Conservation (phyloP, 257 asterid genomes). For the Rubia yunnanensis region DNA sequence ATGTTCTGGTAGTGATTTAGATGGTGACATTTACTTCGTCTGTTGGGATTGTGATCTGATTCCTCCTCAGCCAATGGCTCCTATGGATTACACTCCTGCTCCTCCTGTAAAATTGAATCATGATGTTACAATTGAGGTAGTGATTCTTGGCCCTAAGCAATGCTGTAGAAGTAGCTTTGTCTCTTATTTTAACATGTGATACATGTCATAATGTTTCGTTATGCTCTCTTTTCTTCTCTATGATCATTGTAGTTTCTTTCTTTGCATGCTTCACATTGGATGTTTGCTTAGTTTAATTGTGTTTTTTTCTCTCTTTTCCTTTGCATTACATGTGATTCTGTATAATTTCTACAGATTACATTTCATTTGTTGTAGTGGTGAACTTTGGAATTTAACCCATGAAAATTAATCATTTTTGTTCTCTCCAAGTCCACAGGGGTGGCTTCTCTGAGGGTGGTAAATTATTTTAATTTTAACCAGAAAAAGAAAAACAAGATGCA, state of each 20-base stretch:
- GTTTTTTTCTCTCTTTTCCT: neutral
- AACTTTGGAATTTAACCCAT: neutral
- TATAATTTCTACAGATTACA: neutral
- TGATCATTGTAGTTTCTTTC: neutral
- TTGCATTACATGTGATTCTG: neutral
- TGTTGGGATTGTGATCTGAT: slow-evolving; percentile 80
- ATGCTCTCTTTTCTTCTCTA: neutral
- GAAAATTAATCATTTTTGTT: neutral
- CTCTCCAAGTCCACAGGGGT: neutral
- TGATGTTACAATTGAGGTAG: slow-evolving; percentile 75
- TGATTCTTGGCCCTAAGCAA: neutral
- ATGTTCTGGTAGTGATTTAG: slow-evolving; percentile 97
- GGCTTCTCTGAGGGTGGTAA: neutral
- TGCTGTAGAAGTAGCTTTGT: neutral
- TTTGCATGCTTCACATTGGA: neutral
- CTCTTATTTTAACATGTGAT: neutral
- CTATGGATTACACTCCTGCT: slow-evolving; percentile 76
- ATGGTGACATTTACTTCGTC: slow-evolving; percentile 89
- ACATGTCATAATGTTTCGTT: neutral
- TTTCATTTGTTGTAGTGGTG: neutral
- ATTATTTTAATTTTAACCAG: neutral
- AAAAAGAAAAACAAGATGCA: neutral
- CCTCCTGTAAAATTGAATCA: slow-evolving; percentile 46
- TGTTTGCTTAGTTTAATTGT: neutral
- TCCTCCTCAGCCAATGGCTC: slow-evolving; percentile 35